Evolutionary conservation across 2,329 filamentous ascomycete genomes (phyloP).

Genomic region (Paracorniculantispora psalliotae): DNA sequence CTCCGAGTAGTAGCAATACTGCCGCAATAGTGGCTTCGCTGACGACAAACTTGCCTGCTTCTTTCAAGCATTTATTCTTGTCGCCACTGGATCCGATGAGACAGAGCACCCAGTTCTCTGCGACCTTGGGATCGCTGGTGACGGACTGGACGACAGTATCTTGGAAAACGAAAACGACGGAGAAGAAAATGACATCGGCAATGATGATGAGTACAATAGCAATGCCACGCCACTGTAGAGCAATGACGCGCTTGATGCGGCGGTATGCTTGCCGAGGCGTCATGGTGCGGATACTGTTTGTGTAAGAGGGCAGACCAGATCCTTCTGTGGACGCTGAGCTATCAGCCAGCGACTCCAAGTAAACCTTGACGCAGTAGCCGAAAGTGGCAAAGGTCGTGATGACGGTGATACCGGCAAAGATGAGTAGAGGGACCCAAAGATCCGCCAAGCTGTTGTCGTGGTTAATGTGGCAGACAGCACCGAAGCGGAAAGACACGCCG

Average conservation of each 20-base stretch:
- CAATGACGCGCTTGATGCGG: slow-evolving; percentile 77
- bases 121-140: slow-evolving; percentile 48
- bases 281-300: slow-evolving; percentile 68
- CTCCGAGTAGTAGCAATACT: slow-evolving; percentile 74
- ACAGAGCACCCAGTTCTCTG: slow-evolving; percentile 66
- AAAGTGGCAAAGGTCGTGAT: slow-evolving; percentile 82
- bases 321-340: slow-evolving; percentile 64
- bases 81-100: slow-evolving; percentile 51
- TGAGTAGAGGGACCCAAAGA: slow-evolving; percentile 85
- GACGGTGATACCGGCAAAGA: slow-evolving; percentile 70
- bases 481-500: slow-evolving; percentile 91
- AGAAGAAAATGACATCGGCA: slow-evolving; percentile 88
- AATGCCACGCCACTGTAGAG: slow-evolving; percentile 92
- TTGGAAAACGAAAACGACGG: slow-evolving; percentile 83
- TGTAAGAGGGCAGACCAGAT: slow-evolving; percentile 65
- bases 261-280: slow-evolving; percentile 84
- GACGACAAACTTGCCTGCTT: slow-evolving; percentile 60
- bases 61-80: slow-evolving; percentile 59
- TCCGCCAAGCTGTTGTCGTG: slow-evolving; percentile 75
- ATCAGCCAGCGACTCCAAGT: slow-evolving; percentile 77
- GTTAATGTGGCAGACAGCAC: slow-evolving; percentile 90
- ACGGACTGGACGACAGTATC: slow-evolving; percentile 64
- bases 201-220: slow-evolving; percentile 86
- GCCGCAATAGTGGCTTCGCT: slow-evolving; percentile 73
- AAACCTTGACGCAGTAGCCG: slow-evolving; percentile 91